These are phyloP conservation scores for Eucalyptus pauciflora DNA, from an alignment of 345 rosid genomes.

Conservation along the genomic window DNA sequence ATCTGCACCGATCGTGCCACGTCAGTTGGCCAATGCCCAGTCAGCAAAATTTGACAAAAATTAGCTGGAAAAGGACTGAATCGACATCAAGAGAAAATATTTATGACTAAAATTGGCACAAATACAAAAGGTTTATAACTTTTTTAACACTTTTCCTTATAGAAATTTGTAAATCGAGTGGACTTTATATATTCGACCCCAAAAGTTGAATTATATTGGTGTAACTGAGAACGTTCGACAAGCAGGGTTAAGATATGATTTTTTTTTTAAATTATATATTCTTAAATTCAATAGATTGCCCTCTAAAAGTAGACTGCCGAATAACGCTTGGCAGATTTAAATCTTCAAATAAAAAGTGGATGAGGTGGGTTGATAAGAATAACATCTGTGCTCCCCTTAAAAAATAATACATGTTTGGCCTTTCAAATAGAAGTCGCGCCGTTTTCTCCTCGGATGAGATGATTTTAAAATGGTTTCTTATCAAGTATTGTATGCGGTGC, in stretches of 20 bases:
- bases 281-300: neutral
- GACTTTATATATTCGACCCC: neutral
- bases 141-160: too few species aligned
- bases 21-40: fast-evolving
- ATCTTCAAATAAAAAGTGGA: neutral
- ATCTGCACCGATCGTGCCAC: fast-evolving
- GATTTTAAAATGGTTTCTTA: neutral
- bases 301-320: neutral
- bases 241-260: neutral
- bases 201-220: too few species aligned
- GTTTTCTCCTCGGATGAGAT: neutral
- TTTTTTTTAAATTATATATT: too few species aligned
- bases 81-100: fast-evolving
- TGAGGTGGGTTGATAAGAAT: neutral
- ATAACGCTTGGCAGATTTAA: neutral
- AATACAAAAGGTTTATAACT: too few species aligned
- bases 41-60: too few species aligned
- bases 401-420: neutral
- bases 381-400: neutral
- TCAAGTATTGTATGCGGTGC: neutral
- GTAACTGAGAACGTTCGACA: neutral
- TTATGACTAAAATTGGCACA: too few species aligned
- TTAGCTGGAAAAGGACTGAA: fast-evolving
- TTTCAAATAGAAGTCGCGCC: neutral
- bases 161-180: neutral